These are phyloP conservation scores for Mortierella sp. DNA, from an alignment of 371 early-diverging fungal genomes.

Conservation along the genomic window DNA sequence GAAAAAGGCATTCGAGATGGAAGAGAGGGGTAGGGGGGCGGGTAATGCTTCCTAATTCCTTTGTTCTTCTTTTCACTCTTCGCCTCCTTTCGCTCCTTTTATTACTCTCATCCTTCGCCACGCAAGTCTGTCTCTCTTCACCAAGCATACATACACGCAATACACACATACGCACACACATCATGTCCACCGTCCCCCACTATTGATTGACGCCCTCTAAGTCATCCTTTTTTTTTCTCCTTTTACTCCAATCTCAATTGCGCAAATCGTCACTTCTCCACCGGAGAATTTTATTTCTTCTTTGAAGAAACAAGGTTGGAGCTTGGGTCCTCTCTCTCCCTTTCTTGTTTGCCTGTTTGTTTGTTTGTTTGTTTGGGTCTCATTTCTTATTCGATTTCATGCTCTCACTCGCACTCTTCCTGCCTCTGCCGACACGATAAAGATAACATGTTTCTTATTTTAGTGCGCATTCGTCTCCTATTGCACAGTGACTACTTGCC, in stretches of 20 bases:
- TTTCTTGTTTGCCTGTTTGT: not conserved
- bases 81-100: not conserved
- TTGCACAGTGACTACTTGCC: not conserved
- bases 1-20: not conserved
- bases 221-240: not conserved
- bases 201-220: not conserved
- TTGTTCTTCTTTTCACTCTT: not conserved
- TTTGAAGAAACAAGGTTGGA: conserved; percentile 8
- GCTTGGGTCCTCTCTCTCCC: not conserved
- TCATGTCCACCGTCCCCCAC: not conserved
- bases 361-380: not conserved
- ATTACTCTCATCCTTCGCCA: not conserved
- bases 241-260: not conserved
- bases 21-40: not conserved
- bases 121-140: not conserved
- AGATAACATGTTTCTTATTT: conserved; percentile 1
- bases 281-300: conserved; percentile 5
- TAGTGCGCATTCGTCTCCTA: not conserved
- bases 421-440: not conserved
- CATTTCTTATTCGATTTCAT: conserved; percentile 1
- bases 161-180: not conserved
- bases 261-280: not conserved
- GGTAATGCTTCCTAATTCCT: not conserved
- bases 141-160: not conserved
- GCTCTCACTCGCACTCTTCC: not conserved